phyloP scores from a whole-genome alignment of 2,329 filamentous ascomycete genomes.

The Beauveria scarabaeidicola region DNA sequence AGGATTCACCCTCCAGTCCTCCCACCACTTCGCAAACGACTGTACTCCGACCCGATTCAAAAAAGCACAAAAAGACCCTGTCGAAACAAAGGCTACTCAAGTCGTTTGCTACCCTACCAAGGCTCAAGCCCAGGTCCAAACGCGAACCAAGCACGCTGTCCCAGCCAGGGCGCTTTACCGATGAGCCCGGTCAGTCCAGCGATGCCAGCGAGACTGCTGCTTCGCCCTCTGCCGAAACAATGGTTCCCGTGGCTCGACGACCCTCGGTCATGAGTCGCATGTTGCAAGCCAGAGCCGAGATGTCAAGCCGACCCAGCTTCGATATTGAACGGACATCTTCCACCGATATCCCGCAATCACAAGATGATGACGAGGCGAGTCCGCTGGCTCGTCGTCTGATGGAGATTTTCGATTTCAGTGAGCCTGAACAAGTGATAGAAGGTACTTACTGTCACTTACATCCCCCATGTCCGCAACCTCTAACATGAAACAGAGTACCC shows the following conservation, averaged over 20 bases:
- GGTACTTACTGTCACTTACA: constrained; percentile 38
- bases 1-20: constrained; percentile 36
- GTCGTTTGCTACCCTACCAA: constrained; percentile 54
- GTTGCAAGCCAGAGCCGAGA: constrained; percentile 61
- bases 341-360: constrained; percentile 28
- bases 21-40: constrained; percentile 33
- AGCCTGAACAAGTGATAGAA: constrained; percentile 75
- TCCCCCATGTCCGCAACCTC: neutral
- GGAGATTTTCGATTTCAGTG: constrained; percentile 78
- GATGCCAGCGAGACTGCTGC: constrained; percentile 19
- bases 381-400: constrained; percentile 63
- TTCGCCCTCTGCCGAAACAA: constrained; percentile 16
- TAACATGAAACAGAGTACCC: constrained; percentile 60
- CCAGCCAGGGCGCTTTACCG: constrained; percentile 21
- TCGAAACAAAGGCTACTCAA: constrained; percentile 59
- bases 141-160: constrained; percentile 33
- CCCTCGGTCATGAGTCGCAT: constrained; percentile 71
- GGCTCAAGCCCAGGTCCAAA: constrained; percentile 34
- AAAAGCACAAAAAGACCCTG: constrained; percentile 46
- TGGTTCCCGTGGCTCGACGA: constrained; percentile 36
- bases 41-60: constrained; percentile 28
- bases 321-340: constrained; percentile 39
- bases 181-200: constrained; percentile 23
- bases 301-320: constrained; percentile 50
- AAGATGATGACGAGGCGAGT: constrained; percentile 36